phyloP scores from a whole-genome alignment of 192 early-diverging fungal genomes.

The Coemansia sp. region DNA sequence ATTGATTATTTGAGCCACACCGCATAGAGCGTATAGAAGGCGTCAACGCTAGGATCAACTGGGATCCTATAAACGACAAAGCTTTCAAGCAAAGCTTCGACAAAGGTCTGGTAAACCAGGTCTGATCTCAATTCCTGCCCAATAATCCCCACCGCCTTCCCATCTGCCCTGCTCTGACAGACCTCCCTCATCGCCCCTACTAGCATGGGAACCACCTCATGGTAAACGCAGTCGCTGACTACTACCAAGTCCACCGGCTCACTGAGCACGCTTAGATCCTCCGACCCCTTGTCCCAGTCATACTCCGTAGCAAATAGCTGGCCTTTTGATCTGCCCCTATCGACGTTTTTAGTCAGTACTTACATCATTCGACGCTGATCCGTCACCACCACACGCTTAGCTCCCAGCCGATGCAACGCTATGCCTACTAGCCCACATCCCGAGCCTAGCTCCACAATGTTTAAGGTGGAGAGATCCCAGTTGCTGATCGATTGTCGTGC shows the following conservation, averaged over 20 bases:
- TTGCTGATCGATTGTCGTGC: background rate
- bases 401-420: slow-evolving; percentile 31
- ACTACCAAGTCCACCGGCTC: slow-evolving; percentile 34
- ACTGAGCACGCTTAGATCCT: slow-evolving; percentile 18
- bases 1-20: slow-evolving; percentile 24
- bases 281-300: slow-evolving; percentile 24
- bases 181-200: slow-evolving; percentile 22
- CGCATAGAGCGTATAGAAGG: slow-evolving; percentile 22
- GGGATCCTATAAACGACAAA: slow-evolving; percentile 38
- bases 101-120: slow-evolving; percentile 41
- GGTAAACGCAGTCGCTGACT: slow-evolving; percentile 50
- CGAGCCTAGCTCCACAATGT: slow-evolving; percentile 33
- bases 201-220: slow-evolving; percentile 43
- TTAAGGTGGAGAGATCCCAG: slow-evolving; percentile 18
- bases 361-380: slow-evolving; percentile 43
- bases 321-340: background rate
- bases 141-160: slow-evolving; percentile 21
- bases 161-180: slow-evolving; percentile 17
- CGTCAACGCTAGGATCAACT: slow-evolving; percentile 15
- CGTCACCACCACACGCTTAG: slow-evolving; percentile 26
- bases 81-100: slow-evolving; percentile 19
- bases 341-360: slow-evolving; percentile 30
- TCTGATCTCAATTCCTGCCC: slow-evolving; percentile 54
- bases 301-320: slow-evolving; percentile 30
- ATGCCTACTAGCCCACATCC: slow-evolving; percentile 51